A percentile compares a stretch with the other conserved stretches of the same genome.
These are phyloP conservation scores for Neofusicoccum laricinum DNA, from an alignment of 2,329 filamentous ascomycete genomes.

Conservation along the genomic window DNA sequence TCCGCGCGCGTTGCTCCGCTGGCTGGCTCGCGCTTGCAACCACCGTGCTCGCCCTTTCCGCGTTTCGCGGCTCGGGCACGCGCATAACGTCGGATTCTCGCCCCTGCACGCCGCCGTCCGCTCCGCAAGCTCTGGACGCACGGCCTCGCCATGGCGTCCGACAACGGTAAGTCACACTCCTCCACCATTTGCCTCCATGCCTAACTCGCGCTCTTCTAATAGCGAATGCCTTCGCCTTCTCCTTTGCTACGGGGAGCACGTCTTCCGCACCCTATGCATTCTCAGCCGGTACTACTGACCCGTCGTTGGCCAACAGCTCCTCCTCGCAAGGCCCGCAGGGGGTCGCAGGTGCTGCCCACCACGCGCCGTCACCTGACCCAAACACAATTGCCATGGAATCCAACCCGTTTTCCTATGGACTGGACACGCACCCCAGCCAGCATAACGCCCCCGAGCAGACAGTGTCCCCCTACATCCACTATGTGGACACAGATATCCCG, in stretches of 20 bases:
- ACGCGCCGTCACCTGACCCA: no score
- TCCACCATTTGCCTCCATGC: background rate
- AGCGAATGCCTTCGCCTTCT: no score
- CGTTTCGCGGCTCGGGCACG: background rate
- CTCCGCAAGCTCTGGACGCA: background rate
- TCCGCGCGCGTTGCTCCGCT: background rate
- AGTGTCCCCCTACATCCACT: background rate
- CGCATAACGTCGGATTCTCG: no score
- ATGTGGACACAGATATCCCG: background rate
- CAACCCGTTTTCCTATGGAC: no score
- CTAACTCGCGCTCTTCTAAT: background rate
- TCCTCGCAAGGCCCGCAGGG: no score
- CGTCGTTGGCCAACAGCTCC: no score
- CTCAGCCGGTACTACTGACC: background rate
- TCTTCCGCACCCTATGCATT: background rate
- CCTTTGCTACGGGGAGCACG: no score
- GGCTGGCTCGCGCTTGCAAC: background rate
- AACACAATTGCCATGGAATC: no score
- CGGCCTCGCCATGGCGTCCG: background rate
- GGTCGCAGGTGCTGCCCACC: no score
- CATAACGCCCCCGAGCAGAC: background rate
- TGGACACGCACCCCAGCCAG: no score
- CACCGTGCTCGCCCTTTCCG: background rate
- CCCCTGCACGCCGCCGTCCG: background rate
- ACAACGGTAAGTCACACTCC: background rate